Percentiles rank a stretch among this genome's conserved stretches.
Evolutionary conservation across 495 filamentous ascomycete species (phyloP).

Genomic region (Xanthoparmelia taractica): DNA sequence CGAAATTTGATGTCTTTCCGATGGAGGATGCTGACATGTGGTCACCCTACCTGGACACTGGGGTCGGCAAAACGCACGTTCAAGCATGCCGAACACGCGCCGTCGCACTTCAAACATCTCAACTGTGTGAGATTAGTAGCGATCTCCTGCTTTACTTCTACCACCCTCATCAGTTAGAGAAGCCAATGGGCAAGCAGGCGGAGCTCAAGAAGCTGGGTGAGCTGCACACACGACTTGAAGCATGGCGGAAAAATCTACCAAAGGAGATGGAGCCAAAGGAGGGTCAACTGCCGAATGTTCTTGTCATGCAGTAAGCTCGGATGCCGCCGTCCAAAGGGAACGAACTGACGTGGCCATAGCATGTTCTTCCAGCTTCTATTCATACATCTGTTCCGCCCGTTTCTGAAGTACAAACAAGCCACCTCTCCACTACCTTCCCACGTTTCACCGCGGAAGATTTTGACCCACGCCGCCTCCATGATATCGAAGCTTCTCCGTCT

Average conservation of each 20-base stretch:
- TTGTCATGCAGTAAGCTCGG: conserved; percentile 84
- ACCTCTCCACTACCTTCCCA: conserved; percentile 77
- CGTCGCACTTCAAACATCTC: conserved; percentile 71
- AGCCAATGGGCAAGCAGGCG: conserved; percentile 54
- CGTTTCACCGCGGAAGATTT: conserved; percentile 84
- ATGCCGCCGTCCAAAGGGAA: not conserved
- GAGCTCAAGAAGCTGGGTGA: conserved; percentile 91
- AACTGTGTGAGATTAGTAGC: conserved; percentile 84
- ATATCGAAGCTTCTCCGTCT: conserved; percentile 88
- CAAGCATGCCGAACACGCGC: conserved; percentile 82
- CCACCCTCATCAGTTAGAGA: conserved; percentile 60
- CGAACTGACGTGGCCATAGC: conserved; percentile 45
- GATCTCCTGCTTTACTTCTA: conserved; percentile 89
- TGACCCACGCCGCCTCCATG: conserved; percentile 76
- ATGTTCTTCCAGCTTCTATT: conserved; percentile 97
- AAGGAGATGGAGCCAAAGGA: conserved; percentile 84
- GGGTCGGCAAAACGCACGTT: conserved; percentile 55
- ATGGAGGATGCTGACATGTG: conserved; percentile 77
- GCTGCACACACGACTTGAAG: conserved; percentile 81
- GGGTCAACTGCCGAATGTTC: conserved; percentile 75
- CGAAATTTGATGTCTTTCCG: conserved; percentile 87
- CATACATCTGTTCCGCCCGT: conserved; percentile 94
- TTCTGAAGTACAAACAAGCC: conserved; percentile 77
- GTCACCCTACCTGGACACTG: conserved; percentile 83
- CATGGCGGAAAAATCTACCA: conserved; percentile 81